Evolutionary conservation across 2,329 filamentous ascomycete species (phyloP).

Genomic region (Xylaria sp.): DNA sequence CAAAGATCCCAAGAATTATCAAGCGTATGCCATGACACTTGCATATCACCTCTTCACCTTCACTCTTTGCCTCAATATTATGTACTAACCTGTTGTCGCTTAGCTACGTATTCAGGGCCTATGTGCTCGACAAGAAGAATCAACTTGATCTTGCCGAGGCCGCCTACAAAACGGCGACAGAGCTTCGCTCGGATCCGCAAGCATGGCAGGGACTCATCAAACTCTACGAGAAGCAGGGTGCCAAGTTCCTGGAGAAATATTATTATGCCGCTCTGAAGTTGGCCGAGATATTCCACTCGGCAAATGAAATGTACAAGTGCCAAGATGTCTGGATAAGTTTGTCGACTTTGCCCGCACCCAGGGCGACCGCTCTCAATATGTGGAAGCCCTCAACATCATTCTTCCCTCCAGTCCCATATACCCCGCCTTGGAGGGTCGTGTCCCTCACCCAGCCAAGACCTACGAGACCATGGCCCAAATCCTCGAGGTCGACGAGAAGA

Average conservation of each 20-base stretch:
- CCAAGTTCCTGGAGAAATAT: constrained; percentile 73
- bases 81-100: constrained; percentile 1
- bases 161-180: constrained; percentile 75
- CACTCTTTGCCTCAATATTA: no score
- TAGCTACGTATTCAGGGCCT: constrained; percentile 84
- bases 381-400: constrained; percentile 74
- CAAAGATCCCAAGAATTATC: constrained; percentile 79
- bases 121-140: constrained; percentile 79
- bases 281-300: constrained; percentile 73
- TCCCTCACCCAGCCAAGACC: constrained; percentile 79
- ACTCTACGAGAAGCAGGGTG: constrained; percentile 79
- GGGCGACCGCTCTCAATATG: constrained; percentile 76
- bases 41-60: not conserved
- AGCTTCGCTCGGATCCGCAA: constrained; percentile 77
- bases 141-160: constrained; percentile 75
- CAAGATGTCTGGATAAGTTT: constrained; percentile 79
- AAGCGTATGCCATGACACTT: constrained; percentile 62
- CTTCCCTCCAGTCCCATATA: constrained; percentile 85
- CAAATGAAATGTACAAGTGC: constrained; percentile 67
- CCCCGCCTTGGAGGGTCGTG: constrained; percentile 78
- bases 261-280: constrained; percentile 74
- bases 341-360: constrained; percentile 73
- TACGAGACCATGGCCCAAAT: constrained; percentile 85
- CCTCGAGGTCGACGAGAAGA: constrained; percentile 83
- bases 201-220: constrained; percentile 90